Percentiles rank a stretch among this genome's conserved stretches.
phyloP scores from a whole-genome alignment of 2,329 filamentous ascomycete genomes.

The Diplodia seriata region DNA sequence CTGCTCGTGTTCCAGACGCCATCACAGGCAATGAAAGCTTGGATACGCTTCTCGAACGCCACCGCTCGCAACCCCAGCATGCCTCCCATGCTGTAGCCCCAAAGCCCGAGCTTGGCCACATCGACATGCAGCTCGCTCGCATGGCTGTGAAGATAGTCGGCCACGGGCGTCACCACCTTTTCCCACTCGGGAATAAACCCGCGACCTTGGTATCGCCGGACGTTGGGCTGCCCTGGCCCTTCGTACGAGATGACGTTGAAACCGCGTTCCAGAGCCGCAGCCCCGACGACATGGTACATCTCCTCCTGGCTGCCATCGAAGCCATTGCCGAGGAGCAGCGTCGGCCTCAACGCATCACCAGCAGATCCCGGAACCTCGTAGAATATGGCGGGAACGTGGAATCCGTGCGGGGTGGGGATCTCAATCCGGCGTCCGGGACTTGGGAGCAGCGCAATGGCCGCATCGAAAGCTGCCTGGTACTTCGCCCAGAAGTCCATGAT shows the following conservation, averaged over 20 bases:
- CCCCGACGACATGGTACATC: not conserved
- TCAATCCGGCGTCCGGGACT: not conserved
- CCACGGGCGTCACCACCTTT: not conserved
- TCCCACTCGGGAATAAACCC: constrained; percentile 18
- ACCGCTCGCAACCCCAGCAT: not conserved
- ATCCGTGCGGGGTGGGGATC: not conserved
- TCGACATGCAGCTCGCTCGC: not conserved
- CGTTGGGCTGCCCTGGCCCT: constrained; percentile 21
- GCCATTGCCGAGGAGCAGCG: constrained; percentile 2
- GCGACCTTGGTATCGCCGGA: not conserved
- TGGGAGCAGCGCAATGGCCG: not conserved
- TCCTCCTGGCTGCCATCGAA: constrained; percentile 32
- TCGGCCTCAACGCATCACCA: not conserved
- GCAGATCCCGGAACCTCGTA: not conserved
- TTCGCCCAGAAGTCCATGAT: not conserved
- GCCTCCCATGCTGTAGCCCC: not conserved
- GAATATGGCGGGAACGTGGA: constrained; percentile 4
- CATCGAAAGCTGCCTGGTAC: not conserved
- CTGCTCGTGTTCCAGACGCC: not conserved
- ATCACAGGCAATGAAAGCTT: not conserved
- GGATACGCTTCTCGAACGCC: not conserved
- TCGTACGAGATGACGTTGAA: constrained; percentile 25
- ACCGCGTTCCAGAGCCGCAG: not conserved
- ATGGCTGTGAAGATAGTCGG: constrained; percentile 3
- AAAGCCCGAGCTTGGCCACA: not conserved